Evolutionary conservation across 2,329 filamentous ascomycete species (phyloP), one percentile per base, ranked within the genome.

Genomic region (Fusarium buxicola): DNA sequence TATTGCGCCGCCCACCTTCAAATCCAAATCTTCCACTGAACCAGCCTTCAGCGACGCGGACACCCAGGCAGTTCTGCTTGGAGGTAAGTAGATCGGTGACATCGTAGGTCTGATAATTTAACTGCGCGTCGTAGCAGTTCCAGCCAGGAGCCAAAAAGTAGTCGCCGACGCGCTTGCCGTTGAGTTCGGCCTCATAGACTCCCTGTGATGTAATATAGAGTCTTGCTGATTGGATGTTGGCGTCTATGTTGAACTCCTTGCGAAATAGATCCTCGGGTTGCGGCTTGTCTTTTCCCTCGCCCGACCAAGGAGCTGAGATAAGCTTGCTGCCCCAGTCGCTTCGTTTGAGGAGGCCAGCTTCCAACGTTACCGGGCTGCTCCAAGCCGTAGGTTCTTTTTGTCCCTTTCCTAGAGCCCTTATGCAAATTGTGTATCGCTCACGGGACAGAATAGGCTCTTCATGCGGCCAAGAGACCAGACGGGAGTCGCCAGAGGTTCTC

Each of bases 101-200:
- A 58, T 87, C 83, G 58, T 81, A 83, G 0, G 79, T 82, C 55
- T 86, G 78, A 47, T 87, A 87, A 0, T 76, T 72, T 27, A 81
- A 74, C 3, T 83, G 75, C 41, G 80, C 71, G 0, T 78, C 72
- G 56, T 86, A 87, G 7, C 76, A 77, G 43, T 78, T 79, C 81
- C 83, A 86, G 0, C 84, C 83, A 0, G 83, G 84, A 18, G 82
- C 80, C 31, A 85, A 70, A 16, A 78, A 75, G 3, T 74, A 58
- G 16, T 78, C 75, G 0, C 78, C 77, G 3, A 83, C 76, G 6
- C 69, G 68, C 1, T 82, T 60, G 70, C 28, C 70, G 62, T 7
- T 84, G 52, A 86, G 78, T 27, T 76, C 76, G 0, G 78, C 79
- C 28, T 79, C 74, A 55, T 82, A 84, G 2, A 84, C 55, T 1